A percentile compares a stretch with the other conserved stretches of the same genome.
phyloP scores from a whole-genome alignment of 2,329 filamentous ascomycete genomes.

The Gnomoniopsis smithogilvyi region DNA sequence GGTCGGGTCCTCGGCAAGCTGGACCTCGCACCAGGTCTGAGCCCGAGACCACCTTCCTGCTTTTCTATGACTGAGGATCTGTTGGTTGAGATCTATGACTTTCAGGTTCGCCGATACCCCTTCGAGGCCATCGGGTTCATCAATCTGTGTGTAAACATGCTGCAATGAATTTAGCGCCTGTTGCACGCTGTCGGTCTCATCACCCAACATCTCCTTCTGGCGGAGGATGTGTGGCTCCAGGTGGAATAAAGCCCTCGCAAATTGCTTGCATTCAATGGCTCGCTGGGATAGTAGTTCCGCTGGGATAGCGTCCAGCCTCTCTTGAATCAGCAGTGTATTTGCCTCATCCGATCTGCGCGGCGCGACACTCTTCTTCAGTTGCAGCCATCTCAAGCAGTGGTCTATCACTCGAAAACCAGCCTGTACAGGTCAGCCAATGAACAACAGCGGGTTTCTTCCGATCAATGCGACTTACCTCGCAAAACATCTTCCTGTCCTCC shows the following conservation, averaged over 20 bases:
- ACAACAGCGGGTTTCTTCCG: background rate
- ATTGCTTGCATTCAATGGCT: slow-evolving; percentile 92
- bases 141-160: slow-evolving; percentile 94
- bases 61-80: slow-evolving; percentile 89
- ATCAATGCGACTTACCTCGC: slow-evolving; percentile 60
- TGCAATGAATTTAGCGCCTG: slow-evolving; percentile 76
- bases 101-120: slow-evolving; percentile 87
- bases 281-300: slow-evolving; percentile 71
- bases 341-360: slow-evolving; percentile 42
- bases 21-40: slow-evolving; percentile 96
- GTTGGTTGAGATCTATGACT: slow-evolving; percentile 86
- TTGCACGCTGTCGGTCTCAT: slow-evolving; percentile 52
- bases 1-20: slow-evolving; percentile 74
- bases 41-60: slow-evolving; percentile 91
- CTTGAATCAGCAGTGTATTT: slow-evolving; percentile 47
- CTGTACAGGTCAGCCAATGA: slow-evolving; percentile 39
- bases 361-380: slow-evolving; percentile 59
- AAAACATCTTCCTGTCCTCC: slow-evolving; percentile 79
- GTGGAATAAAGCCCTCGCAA: slow-evolving; percentile 87
- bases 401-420: slow-evolving; percentile 88
- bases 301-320: slow-evolving; percentile 62
- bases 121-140: slow-evolving; percentile 94
- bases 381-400: slow-evolving; percentile 87
- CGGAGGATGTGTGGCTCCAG: slow-evolving; percentile 79
- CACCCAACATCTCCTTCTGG: slow-evolving; percentile 42